phyloP scores from a whole-genome alignment of 306 rosid species.

The Lupinus albus region DNA sequence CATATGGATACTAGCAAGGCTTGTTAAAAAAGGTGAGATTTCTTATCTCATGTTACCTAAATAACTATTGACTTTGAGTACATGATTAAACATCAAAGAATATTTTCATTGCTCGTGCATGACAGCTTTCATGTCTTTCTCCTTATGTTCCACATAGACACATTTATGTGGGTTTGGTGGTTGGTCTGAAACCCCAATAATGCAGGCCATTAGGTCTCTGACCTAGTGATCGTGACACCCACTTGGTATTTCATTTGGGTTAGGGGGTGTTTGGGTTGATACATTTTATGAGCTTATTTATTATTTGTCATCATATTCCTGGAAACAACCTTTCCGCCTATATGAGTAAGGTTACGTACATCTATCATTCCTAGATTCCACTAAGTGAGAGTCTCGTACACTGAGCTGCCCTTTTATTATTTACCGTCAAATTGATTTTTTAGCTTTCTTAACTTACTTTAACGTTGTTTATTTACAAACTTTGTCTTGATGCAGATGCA shows the following conservation, averaged over 20 bases:
- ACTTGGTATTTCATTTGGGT: slow-evolving; percentile 14
- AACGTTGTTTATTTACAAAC: slow-evolving; percentile 9
- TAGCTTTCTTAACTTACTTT: not conserved
- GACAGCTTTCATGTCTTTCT: slow-evolving; percentile 7
- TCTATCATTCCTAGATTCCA: no score
- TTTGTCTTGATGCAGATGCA: slow-evolving; percentile 51
- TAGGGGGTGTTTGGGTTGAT: slow-evolving; percentile 8
- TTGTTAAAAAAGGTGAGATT: slow-evolving; percentile 41
- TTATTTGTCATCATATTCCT: no score
- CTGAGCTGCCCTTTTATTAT: no score
- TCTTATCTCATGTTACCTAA: slow-evolving; percentile 11
- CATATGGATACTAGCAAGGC: slow-evolving; percentile 38
- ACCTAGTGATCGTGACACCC: not conserved
- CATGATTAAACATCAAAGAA: not conserved
- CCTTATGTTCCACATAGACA: not conserved
- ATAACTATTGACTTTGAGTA: slow-evolving; percentile 8
- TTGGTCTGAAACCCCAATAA: slow-evolving; percentile 2
- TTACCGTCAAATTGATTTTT: slow-evolving; percentile 26
- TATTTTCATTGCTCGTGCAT: slow-evolving; percentile 18
- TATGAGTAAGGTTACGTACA: no score
- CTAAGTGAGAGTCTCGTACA: no score
- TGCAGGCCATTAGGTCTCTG: slow-evolving; percentile 15
- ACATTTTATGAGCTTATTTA: slow-evolving; percentile 13
- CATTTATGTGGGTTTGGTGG: not conserved
- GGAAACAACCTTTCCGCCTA: no score